Percentiles rank a stretch among this genome's conserved stretches.
Evolutionary conservation across 148 eudicot species (phyloP).

Genomic region (Vaccinium darrowii): DNA sequence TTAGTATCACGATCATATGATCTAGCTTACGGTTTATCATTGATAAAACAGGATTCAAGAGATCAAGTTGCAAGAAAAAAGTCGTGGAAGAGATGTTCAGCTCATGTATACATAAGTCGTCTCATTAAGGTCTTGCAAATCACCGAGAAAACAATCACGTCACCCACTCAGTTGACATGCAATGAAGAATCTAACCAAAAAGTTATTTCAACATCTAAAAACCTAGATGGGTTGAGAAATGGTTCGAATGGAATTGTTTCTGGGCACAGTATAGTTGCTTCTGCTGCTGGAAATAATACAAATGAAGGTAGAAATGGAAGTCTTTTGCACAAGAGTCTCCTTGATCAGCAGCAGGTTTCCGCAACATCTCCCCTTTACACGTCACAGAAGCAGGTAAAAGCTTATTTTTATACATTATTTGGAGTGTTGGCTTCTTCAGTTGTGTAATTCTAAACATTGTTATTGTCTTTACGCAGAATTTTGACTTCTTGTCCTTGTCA

Average conservation of each 20-base stretch:
- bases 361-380: constrained; percentile 24
- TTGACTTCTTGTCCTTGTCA: constrained; percentile 50
- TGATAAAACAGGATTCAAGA: constrained; percentile 32
- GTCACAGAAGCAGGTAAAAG: constrained; percentile 40
- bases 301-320: constrained; percentile 29
- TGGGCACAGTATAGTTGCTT: constrained; percentile 14
- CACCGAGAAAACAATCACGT: constrained; percentile 37
- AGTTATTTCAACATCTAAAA: constrained; percentile 17
- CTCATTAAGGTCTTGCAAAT: constrained; percentile 56
- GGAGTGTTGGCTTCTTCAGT: background rate
- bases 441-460: constrained; percentile 10
- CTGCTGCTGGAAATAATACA: constrained; percentile 28
- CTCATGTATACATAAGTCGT: constrained; percentile 63
- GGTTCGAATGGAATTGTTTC: constrained; percentile 23
- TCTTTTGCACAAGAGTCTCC: constrained; percentile 27
- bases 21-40: background rate
- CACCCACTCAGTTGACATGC: constrained; percentile 19
- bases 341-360: constrained; percentile 35
- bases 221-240: constrained; percentile 16
- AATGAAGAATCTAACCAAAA: constrained; percentile 21
- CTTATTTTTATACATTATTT: background rate
- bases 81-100: constrained; percentile 58
- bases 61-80: constrained; percentile 24
- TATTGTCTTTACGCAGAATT: constrained; percentile 39
- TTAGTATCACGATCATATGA: background rate